Base-by-base conservation (phyloP, 2,329 filamentous ascomycete genomes). In the Ophiostoma piceae region DNA sequence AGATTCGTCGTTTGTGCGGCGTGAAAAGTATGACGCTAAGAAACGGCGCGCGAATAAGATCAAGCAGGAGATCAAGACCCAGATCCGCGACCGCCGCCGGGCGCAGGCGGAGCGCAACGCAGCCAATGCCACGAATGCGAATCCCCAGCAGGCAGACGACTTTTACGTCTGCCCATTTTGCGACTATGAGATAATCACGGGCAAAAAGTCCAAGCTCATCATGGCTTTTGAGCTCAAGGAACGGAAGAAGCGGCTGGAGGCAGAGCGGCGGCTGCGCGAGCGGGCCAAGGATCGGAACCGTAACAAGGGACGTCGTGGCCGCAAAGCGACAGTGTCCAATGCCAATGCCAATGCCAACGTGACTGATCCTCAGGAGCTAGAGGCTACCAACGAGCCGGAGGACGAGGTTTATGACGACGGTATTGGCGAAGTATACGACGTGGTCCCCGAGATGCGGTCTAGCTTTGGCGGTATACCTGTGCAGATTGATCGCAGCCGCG, bases 81-180 rank as follows among this genome's bases (percentile, higher is more conserved):
- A 93, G 71, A 94, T 92, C 35, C 88, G 88, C 32, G 88, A 92
- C 73, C 90, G 95, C 7, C 90, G 90, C 71, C 86, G 91, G 66
- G 85, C 92, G 76, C 91, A 95, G 72, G 87, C 91, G 75, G 90
- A 91, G 73, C 85, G 87, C 70, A 96, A 95, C 78, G 87, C 87
- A 72, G 88, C 91, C 75, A 89, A 91, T 41, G 39, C 39, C 11
- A 14, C 75, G 90, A 41, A 14, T 14, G 39, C 43, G 16, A 47
- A 47, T 4, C 43, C 91, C 39, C 39, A 41, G 1, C 90, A 91
- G 1, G 80, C 64, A 1, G 90, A 92, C 73, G 92, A 97, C 72
- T 86, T 93, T 67, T 98, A 94, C 92, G 93, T 98, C 66, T 99
- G 95, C 80, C 92, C 97, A 76, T 98, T 98, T 78, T 99, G 95